phyloP scores from a whole-genome alignment of 208 protist genomes.

The Acanthamoeba castellanii region DNA sequence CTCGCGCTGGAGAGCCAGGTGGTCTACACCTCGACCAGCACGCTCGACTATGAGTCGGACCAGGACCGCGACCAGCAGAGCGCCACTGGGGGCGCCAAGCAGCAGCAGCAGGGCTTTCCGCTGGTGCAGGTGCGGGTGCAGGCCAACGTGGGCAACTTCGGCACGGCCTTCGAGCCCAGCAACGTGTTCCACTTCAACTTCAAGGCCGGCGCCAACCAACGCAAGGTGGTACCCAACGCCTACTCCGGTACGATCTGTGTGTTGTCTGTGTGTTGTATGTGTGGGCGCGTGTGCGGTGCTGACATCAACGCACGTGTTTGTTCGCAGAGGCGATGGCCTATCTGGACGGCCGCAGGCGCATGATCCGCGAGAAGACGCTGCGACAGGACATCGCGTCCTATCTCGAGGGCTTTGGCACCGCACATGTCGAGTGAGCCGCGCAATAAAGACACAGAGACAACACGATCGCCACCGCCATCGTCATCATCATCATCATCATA shows the following conservation, averaged over 20 bases:
- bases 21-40: slow-evolving; percentile 40
- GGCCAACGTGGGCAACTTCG: slow-evolving; percentile 61
- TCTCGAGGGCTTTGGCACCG: not conserved
- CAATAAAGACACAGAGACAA: not conserved
- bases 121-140: slow-evolving; percentile 68
- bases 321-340: slow-evolving; percentile 73
- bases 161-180: not conserved
- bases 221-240: slow-evolving; percentile 29
- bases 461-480: not conserved
- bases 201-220: slow-evolving; percentile 18
- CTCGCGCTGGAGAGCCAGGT: slow-evolving; percentile 43
- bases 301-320: not conserved
- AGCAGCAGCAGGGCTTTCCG: slow-evolving; percentile 22
- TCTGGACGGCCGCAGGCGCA: slow-evolving; percentile 54
- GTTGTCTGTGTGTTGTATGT: not conserved
- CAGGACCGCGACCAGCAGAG: not conserved
- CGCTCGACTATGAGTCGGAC: slow-evolving; percentile 33
- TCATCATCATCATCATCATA: too few species aligned
- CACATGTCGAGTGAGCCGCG: not conserved
- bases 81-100: not conserved
- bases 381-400: not conserved
- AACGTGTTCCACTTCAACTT: slow-evolving; percentile 75
- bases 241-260: slow-evolving; percentile 29
- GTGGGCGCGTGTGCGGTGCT: not conserved
- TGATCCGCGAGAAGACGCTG: slow-evolving; percentile 43